Percentiles rank a stretch among this genome's conserved stretches.
These are phyloP conservation scores for Pleurotus giganteus DNA, from an alignment of 768 basidiomycete genomes.

Conservation along the genomic window DNA sequence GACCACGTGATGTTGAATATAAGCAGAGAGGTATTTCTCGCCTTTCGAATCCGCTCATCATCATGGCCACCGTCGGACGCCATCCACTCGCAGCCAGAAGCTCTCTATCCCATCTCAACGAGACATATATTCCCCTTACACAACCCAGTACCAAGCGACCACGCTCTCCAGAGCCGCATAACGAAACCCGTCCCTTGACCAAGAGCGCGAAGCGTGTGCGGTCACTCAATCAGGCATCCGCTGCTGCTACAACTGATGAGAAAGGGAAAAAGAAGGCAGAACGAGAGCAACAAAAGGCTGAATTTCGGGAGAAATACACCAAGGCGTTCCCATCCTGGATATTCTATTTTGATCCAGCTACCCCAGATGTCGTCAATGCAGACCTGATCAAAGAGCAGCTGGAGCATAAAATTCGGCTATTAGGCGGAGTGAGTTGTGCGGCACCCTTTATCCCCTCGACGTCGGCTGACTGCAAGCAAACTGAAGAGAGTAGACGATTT, in stretches of 20 bases:
- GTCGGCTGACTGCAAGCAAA: too few species aligned
- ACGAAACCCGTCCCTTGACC: constrained; percentile 23
- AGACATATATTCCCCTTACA: neutral
- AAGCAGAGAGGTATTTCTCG: neutral
- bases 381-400: constrained; percentile 38
- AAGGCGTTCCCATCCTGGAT: constrained; percentile 80
- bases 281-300: constrained; percentile 55
- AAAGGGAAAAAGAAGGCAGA: constrained; percentile 46
- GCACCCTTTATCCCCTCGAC: too few species aligned
- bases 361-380: constrained; percentile 37
- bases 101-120: constrained; percentile 1
- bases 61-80: constrained; percentile 8
- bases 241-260: constrained; percentile 29
- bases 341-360: constrained; percentile 79
- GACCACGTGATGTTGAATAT: constrained; percentile 2
- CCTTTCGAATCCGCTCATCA: neutral
- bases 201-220: constrained; percentile 43
- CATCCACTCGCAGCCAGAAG: constrained; percentile 4
- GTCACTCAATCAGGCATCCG: constrained; percentile 22
- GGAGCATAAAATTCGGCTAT: constrained; percentile 53
- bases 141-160: constrained; percentile 21
- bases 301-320: constrained; percentile 83
- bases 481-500: constrained; percentile 80
- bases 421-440: constrained; percentile 75
- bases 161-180: constrained; percentile 26